Percentiles rank a stretch among this genome's conserved stretches.
Conservation (phyloP, 345 rosid species). For the Acer negundo region DNA sequence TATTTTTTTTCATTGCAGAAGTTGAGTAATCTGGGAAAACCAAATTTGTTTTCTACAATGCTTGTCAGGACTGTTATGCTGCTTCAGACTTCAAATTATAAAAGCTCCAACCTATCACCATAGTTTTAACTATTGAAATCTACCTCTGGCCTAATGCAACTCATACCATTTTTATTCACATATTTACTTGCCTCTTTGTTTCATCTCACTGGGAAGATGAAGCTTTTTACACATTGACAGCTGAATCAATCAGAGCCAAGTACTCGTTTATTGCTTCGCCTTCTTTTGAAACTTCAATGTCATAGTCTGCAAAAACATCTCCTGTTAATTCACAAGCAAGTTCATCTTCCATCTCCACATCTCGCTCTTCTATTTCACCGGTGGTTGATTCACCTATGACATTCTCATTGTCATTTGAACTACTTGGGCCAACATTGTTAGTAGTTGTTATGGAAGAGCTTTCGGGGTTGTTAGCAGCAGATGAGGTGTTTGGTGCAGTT, state of each 20-base stretch:
- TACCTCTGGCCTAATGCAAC: not conserved
- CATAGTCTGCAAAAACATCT: constrained; percentile 74
- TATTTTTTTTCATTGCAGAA: not conserved
- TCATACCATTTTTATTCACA: constrained; percentile 12
- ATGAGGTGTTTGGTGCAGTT: constrained; percentile 27
- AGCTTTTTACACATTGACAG: constrained; percentile 27
- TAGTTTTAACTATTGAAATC: constrained; percentile 1
- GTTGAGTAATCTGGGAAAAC: not conserved
- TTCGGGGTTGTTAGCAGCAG: constrained; percentile 15
- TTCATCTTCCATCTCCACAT: constrained; percentile 75
- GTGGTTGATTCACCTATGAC: constrained; percentile 17
- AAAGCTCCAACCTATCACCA: not conserved
- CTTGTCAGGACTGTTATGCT: not conserved
- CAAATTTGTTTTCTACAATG: not conserved
- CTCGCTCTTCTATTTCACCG: constrained; percentile 43
- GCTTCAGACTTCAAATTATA: not conserved
- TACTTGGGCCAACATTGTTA: constrained; percentile 3
- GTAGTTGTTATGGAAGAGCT: constrained; percentile 18
- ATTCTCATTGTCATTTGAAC: constrained; percentile 22
- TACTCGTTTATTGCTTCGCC: constrained; percentile 77
- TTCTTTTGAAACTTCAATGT: constrained; percentile 67
- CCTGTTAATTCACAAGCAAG: constrained; percentile 57
- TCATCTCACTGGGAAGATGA: constrained; percentile 18
- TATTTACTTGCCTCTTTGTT: not conserved
- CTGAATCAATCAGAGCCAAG: constrained; percentile 55